Base-by-base conservation (phyloP, 768 basidiomycete genomes). In the Phaeotremella skinneri region DNA sequence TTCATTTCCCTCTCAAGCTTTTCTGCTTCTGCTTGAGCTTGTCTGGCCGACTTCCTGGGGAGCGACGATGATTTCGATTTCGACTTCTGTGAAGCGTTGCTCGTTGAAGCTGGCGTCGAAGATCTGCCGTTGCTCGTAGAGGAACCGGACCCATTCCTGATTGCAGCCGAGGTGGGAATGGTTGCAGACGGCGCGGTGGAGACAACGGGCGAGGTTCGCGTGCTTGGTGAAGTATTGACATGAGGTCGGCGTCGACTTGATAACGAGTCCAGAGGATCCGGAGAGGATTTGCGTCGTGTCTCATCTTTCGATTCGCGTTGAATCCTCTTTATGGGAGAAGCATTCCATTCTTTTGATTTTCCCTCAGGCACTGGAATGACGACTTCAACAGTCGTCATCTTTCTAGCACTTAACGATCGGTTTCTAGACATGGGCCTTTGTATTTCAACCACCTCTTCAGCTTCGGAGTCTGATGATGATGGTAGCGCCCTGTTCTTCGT, bases 1-100 rank as follows among this genome's bases (percentile, higher is more conserved):
- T 64, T 67, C 20, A 39, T 55, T 39, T 57, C 53, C 14, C 59
- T 54, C 25, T 64, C 63, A 23, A 31, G 31, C 30, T 49, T 57
- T 17, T 49, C 56, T 3, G 29, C 56, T 26, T 43, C 49, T 50
- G 31, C 56, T 57, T 57, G 27, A 43, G 48, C 42, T 30, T 20
- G 55, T 52, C 43, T 6, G n/a, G 43, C 43, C 7, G 43, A 45
- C 21, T 45, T 45, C 11, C 43, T 13, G 11, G 43, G 43, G 7
- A 13, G 13, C 43, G 11, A 13, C 13, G 21, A 13, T 7, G 43
- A 20, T 13, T 45, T 45, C 43, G 11, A 13, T 20, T 45, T 45
- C 13, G 21, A 14, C 7, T 45, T 45, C 6, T 11, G 43, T 45
- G 7, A 6, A 45, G 21, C 43, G 37, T 14, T 45, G 7, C 21